These are phyloP conservation scores for Entomortierella chlamydospora DNA, from an alignment of 192 early-diverging fungal species.

Conservation along the genomic window DNA sequence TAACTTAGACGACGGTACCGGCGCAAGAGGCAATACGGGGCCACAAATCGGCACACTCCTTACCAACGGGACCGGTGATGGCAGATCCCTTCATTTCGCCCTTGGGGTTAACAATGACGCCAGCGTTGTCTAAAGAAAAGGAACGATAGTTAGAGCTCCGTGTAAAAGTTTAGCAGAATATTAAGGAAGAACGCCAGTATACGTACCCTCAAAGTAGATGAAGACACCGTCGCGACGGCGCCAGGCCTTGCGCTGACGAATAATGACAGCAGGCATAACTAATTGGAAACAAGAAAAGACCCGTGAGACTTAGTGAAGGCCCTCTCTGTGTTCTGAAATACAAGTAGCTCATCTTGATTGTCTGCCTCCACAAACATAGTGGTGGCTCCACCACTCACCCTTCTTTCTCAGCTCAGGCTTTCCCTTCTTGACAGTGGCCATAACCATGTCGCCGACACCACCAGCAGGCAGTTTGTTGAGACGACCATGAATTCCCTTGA, in stretches of 20 bases:
- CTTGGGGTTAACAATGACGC: conserved; percentile 99
- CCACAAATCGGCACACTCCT: conserved; percentile 99
- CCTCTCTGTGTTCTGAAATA: not conserved
- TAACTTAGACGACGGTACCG: conserved; percentile 39
- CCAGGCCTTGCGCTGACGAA: conserved; percentile 99
- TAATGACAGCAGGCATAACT: conserved; percentile 98
- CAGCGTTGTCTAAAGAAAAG: conserved; percentile 90
- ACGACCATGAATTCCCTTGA: conserved; percentile 94
- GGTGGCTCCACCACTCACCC: conserved; percentile 65
- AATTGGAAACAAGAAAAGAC: conserved; percentile 13
- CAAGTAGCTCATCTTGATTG: too few relatives aligned
- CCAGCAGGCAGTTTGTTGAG: conserved; percentile 98
- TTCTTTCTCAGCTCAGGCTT: conserved; percentile 99
- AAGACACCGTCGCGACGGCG: conserved; percentile 98
- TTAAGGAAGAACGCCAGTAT: not conserved
- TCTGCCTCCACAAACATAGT: conserved; percentile 13
- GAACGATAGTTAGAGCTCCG: not conserved
- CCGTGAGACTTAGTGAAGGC: not conserved
- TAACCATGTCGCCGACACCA: conserved; percentile 99
- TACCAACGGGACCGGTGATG: conserved; percentile 99
- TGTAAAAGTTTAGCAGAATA: too few relatives aligned
- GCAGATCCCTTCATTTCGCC: conserved; percentile 99
- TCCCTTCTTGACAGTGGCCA: conserved; percentile 99
- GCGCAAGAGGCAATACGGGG: conserved; percentile 80
- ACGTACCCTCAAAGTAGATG: conserved; percentile 93